These are phyloP conservation scores for Arthrobotrys megalospora DNA, from an alignment of 2,329 filamentous ascomycete species.

Conservation along the genomic window DNA sequence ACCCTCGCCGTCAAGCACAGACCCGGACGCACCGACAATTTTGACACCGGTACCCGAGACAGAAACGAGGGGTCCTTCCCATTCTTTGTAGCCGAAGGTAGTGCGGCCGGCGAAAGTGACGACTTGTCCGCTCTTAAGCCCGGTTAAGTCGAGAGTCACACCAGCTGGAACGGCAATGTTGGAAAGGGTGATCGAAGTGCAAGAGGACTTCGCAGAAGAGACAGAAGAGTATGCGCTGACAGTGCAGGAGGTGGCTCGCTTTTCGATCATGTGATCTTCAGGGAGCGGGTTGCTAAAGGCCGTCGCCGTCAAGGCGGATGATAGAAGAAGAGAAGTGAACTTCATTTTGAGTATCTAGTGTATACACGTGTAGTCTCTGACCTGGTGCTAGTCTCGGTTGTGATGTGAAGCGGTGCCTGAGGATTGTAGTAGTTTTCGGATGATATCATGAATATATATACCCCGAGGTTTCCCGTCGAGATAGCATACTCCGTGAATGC, in stretches of 20 bases:
- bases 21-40: conserved; percentile 72
- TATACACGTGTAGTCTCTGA: neutral
- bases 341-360: conserved; percentile 18
- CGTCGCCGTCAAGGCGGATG: conserved; percentile 29
- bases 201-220: conserved; percentile 71
- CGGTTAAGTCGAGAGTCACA: conserved; percentile 74
- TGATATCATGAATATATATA: neutral
- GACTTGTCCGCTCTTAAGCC: conserved; percentile 70
- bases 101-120: conserved; percentile 75
- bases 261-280: conserved; percentile 10
- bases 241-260: conserved; percentile 69
- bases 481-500: too few relatives aligned
- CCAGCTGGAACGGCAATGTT: conserved; percentile 74
- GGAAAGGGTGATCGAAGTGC: conserved; percentile 72
- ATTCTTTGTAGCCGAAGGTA: conserved; percentile 78
- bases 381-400: neutral
- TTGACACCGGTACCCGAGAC: conserved; percentile 74
- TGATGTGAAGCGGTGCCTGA: neutral
- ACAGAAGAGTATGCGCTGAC: conserved; percentile 72
- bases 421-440: neutral
- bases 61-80: conserved; percentile 76
- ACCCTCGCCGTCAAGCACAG: conserved; percentile 73
- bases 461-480: too few relatives aligned
- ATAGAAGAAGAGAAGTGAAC: conserved; percentile 19
- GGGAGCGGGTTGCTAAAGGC: conserved; percentile 24